Conservation (phyloP, 176 grass and related monocot species). For the Aegilops umbellulata region DNA sequence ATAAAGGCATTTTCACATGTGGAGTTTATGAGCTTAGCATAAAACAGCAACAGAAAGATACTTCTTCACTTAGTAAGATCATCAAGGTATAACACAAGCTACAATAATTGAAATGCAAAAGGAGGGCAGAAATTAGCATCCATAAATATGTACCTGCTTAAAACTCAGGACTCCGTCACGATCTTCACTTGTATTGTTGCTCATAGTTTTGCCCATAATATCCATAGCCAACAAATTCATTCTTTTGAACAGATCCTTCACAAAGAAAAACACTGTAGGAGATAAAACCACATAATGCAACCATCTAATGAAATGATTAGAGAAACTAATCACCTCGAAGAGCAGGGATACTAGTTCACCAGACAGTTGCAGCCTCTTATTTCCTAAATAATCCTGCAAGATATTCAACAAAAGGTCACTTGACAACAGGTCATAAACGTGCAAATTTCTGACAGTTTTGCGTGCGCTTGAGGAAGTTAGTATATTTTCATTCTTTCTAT, state of each 20-base stretch:
- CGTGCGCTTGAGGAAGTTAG: not conserved
- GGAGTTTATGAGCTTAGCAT: not conserved
- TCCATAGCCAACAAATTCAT: constrained; percentile 58
- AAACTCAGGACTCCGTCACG: constrained; percentile 34
- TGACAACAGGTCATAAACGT: not conserved
- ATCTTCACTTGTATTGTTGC: too few relatives aligned
- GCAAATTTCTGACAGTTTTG: not conserved
- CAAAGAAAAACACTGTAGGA: constrained; percentile 5
- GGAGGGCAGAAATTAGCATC: not conserved
- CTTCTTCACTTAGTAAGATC: not conserved
- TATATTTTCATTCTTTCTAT: too few relatives aligned
- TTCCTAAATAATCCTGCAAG: constrained; percentile 89
- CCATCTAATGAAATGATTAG: not conserved
- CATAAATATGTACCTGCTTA: constrained; percentile 17
- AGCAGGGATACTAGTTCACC: constrained; percentile 88
- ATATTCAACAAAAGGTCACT: too few relatives aligned
- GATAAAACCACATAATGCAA: not conserved
- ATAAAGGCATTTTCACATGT: not conserved
- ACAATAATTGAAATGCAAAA: not conserved
- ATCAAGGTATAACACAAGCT: not conserved
- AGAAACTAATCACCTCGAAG: constrained; percentile 64
- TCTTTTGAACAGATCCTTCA: constrained; percentile 93
- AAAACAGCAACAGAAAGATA: not conserved
- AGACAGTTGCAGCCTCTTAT: constrained; percentile 89
- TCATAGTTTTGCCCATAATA: constrained; percentile 28